Evolutionary conservation across 2,329 filamentous ascomycete genomes (phyloP).

Genomic region (Seiridium unicorne): DNA sequence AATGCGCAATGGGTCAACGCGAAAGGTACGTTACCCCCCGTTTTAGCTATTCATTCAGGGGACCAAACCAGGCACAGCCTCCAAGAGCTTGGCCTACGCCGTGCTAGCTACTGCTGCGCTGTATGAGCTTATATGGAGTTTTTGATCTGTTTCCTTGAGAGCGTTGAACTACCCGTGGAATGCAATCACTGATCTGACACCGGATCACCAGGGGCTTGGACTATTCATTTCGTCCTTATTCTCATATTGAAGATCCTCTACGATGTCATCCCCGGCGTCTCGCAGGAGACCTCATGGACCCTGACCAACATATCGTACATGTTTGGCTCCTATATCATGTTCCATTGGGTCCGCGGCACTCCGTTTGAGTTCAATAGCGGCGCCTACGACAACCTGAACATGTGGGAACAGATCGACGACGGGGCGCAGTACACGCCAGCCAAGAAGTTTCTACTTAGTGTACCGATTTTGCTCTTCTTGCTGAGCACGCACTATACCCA

Average conservation of each 20-base stretch:
- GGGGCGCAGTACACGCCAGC: conserved; percentile 97
- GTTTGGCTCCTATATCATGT: conserved; percentile 99
- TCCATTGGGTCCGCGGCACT: conserved; percentile 96
- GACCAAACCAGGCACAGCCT: not conserved
- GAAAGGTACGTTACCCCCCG: conserved; percentile 68
- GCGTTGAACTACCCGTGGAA: not conserved
- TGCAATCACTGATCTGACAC: not conserved
- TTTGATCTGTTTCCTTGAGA: no score
- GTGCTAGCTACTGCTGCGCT: not conserved
- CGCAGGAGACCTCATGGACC: conserved; percentile 98
- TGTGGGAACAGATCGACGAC: conserved; percentile 99
- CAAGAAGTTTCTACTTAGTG: conserved; percentile 95
- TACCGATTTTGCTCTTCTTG: conserved; percentile 91
- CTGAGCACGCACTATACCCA: conserved; percentile 98
- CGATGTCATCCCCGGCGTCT: conserved; percentile 93
- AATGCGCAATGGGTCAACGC: conserved; percentile 99
- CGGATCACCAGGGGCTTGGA: conserved; percentile 81
- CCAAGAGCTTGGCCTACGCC: not conserved
- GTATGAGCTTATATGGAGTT: not conserved
- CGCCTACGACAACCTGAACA: conserved; percentile 98
- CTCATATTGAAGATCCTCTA: conserved; percentile 91
- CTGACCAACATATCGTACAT: conserved; percentile 99
- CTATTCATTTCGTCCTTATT: conserved; percentile 94
- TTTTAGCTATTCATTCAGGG: not conserved
- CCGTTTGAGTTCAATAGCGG: conserved; percentile 99